Conservation (phyloP, 805 yeast genomes). For the Yarrowia hollandica region DNA sequence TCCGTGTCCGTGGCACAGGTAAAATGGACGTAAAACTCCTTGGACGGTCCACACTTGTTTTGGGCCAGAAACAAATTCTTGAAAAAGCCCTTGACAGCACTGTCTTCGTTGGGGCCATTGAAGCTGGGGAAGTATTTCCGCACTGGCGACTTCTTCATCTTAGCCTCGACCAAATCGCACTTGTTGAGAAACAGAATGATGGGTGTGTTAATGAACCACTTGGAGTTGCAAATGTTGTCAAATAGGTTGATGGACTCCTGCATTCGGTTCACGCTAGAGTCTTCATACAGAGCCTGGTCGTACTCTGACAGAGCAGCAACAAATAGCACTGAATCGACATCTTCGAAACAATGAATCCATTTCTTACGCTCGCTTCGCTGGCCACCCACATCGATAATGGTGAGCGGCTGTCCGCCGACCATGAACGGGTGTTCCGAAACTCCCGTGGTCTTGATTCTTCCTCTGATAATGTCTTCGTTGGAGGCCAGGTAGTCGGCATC, state of each 20-base stretch:
- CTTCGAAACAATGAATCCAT: constrained; percentile 94
- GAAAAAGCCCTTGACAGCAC: constrained; percentile 56
- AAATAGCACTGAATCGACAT: constrained; percentile 81
- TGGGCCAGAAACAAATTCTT: constrained; percentile 64
- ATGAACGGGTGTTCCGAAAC: constrained; percentile 85
- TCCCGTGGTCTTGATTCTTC: constrained; percentile 94
- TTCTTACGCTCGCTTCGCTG: constrained; percentile 87
- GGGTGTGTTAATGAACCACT: constrained; percentile 83
- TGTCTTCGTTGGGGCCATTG: constrained; percentile 47
- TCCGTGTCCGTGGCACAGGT: constrained; percentile 95
- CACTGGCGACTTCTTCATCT: constrained; percentile 66
- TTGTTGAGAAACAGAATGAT: constrained; percentile 88
- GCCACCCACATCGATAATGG: constrained; percentile 94
- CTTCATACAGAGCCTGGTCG: constrained; percentile 90
- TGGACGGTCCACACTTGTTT: constrained; percentile 55
- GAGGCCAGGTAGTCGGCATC: constrained; percentile 65
- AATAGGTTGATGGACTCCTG: constrained; percentile 84
- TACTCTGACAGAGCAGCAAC: constrained; percentile 90
- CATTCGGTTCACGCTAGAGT: constrained; percentile 84
- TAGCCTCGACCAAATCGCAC: constrained; percentile 74
- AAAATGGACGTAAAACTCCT: constrained; percentile 84
- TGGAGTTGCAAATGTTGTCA: constrained; percentile 77
- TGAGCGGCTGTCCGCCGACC: constrained; percentile 60
- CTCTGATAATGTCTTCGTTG: constrained; percentile 82
- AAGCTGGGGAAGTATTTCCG: constrained; percentile 76